Evolutionary conservation across 495 filamentous ascomycete species (phyloP), one percentile per base, ranked within the genome.

Genomic region (Geopyxis carbonaria): DNA sequence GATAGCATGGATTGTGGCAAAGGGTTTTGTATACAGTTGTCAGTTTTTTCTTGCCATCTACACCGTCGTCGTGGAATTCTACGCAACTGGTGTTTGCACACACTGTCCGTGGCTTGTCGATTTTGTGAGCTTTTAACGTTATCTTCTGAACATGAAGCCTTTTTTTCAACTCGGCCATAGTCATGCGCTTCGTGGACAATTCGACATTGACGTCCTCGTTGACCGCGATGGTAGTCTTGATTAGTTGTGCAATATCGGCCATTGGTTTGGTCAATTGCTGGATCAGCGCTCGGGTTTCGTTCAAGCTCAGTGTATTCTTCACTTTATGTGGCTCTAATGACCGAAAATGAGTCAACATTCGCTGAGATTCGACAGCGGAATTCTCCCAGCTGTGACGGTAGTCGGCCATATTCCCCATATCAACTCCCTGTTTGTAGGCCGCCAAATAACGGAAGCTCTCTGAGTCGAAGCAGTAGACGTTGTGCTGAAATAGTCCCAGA

Each of bases 371-470:
- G 2, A 24, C 28, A n/a, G 44, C 35, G 0, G 58, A 62, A 20
- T 61, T 44, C 2, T 56, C 39, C 63, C 63, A 66, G 35, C 60
- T 60, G 15, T 50, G 46, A 3, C 33, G 13, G 19, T 55, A 60
- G 11, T 61, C 61, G 28, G 57, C 50, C 31, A 52, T 22, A n/a
- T 57, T 47, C 5, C 35, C 36, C 42, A 60, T 50, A 10, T 40
- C 31, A 14, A 59, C 24, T 10, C 56, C 53, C 6, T 56, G 50
- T 25, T 60, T 62, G 20, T 40, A 34, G 2, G 63, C 63, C 2
- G 61, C 63, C 0, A 67, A 46, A 31, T 57, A 67, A 0, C 62
- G 59, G 35, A 66, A 67, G 31, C 56, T 60, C 41, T 64, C 62
- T 0, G 62, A 64, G 39, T 67, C 63, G 21, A 67, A 65, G 32